Evolutionary conservation across 176 grass and related monocot genomes (phyloP).

Genomic region (Triticum dicoccoides): DNA sequence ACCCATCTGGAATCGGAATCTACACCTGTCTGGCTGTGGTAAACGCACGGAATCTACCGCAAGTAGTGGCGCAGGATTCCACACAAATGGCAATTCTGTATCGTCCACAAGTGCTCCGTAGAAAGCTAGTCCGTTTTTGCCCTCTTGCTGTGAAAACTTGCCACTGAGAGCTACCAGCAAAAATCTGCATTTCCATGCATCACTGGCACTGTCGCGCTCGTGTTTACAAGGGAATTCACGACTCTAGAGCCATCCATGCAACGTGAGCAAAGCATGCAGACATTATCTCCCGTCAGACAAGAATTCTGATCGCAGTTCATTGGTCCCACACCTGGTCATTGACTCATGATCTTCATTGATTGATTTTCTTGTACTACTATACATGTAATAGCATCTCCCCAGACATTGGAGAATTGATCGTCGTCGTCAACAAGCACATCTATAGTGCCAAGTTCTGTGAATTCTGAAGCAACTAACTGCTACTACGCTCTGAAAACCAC

Average conservation of each 20-base stretch:
- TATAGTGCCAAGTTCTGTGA: not conserved
- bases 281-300: not conserved
- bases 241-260: not conserved
- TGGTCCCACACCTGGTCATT: not conserved
- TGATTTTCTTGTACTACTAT: not conserved
- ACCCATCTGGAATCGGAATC: not conserved
- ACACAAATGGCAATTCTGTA: not conserved
- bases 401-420: constrained; percentile 8
- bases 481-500: not conserved
- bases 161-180: not conserved
- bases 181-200: not conserved
- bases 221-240: not conserved
- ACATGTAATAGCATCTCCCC: not conserved
- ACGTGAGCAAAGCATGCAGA: not conserved
- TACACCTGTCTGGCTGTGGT: not conserved
- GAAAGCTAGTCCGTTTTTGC: not conserved
- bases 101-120: not conserved
- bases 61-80: not conserved
- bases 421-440: constrained; percentile 13
- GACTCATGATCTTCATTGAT: not conserved
- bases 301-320: not conserved
- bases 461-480: not conserved
- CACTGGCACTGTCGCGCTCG: not conserved
- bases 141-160: not conserved
- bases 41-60: not conserved